Conservation (phyloP, 148 eudicot species). For the Agrostemma githago region DNA sequence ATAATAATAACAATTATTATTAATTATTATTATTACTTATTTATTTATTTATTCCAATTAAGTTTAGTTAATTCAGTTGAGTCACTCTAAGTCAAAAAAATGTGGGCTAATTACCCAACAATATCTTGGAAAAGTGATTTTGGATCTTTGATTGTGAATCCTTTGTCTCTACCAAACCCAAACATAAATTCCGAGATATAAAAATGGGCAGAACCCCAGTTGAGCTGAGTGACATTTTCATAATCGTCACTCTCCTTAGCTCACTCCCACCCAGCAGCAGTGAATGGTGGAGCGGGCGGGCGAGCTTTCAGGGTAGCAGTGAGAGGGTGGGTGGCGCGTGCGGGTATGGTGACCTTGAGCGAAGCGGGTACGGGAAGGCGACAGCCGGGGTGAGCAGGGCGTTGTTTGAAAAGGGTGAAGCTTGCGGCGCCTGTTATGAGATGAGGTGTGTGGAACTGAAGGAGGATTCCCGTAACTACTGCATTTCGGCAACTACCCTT, state of each 20-base stretch:
- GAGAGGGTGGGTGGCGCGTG: constrained; percentile 87
- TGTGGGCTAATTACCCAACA: no score
- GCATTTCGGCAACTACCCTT: constrained; percentile 77
- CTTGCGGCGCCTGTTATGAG: constrained; percentile 92
- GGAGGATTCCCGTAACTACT: constrained; percentile 60
- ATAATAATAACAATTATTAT: no score
- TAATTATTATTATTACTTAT: no score
- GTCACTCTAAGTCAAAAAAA: no score
- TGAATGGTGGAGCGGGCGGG: constrained; percentile 65
- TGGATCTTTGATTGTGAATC: no score
- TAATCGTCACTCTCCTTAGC: constrained; percentile 13
- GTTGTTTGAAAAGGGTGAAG: constrained; percentile 62
- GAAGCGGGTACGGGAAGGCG: constrained; percentile 67
- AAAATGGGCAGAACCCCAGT: no score
- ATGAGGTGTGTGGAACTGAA: constrained; percentile 57
- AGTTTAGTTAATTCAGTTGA: no score
- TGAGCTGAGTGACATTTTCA: no score
- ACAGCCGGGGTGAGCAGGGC: constrained; percentile 65
- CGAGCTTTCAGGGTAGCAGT: constrained; percentile 76
- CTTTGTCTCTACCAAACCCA: no score
- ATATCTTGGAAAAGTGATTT: no score
- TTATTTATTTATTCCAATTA: no score
- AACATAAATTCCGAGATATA: no score
- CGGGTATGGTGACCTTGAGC: constrained; percentile 72
- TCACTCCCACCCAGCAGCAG: constrained; percentile 19